A percentile compares a stretch with the other conserved stretches of the same genome.
Conservation (phyloP, 495 filamentous ascomycete genomes). For the Zalerion maritima region DNA sequence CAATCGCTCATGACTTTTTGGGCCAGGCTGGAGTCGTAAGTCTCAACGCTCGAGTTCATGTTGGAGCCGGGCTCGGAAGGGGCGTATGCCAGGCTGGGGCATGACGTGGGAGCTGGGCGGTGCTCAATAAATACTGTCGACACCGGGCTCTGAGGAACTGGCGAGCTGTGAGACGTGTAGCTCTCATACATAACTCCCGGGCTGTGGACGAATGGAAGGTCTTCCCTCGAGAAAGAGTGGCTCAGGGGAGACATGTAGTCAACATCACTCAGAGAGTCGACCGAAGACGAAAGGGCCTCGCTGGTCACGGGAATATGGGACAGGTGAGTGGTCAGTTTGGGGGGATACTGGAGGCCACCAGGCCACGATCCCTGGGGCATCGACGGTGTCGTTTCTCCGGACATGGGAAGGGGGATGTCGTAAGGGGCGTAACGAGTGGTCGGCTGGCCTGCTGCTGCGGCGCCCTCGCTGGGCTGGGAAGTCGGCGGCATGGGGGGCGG, state of each 20-base stretch:
- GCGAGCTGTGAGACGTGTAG: slow-evolving; percentile 31
- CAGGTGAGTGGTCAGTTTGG: slow-evolving; percentile 14
- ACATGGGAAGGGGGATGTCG: slow-evolving; percentile 22
- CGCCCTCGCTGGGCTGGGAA: slow-evolving; percentile 9
- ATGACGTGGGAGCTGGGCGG: slow-evolving; percentile 32
- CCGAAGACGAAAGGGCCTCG: slow-evolving; percentile 31
- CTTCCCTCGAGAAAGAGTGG: slow-evolving; percentile 35
- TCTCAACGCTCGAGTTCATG: slow-evolving; percentile 29
- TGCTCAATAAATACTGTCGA: slow-evolving; percentile 36
- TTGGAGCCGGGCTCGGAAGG: slow-evolving; percentile 33
- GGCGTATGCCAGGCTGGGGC: slow-evolving; percentile 33
- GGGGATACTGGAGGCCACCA: slow-evolving; percentile 15
- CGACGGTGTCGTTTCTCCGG: slow-evolving; percentile 17
- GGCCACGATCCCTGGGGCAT: slow-evolving; percentile 18
- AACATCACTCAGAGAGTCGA: slow-evolving; percentile 38
- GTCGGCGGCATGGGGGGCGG: slow-evolving; percentile 13
- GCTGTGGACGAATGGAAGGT: slow-evolving; percentile 35
- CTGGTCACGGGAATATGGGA: slow-evolving; percentile 17
- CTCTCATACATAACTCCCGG: slow-evolving; percentile 36
- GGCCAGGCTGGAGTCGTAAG: slow-evolving; percentile 28
- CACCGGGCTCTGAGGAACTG: slow-evolving; percentile 35
- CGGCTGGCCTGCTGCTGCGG: slow-evolving; percentile 5
- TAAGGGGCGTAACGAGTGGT: slow-evolving; percentile 24
- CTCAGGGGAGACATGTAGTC: slow-evolving; percentile 39
- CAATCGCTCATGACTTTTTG: slow-evolving; percentile 30